Evolutionary conservation across 345 rosid species (phyloP), one percentile per base, ranked within the genome.

Genomic region (Laguncularia racemosa): DNA sequence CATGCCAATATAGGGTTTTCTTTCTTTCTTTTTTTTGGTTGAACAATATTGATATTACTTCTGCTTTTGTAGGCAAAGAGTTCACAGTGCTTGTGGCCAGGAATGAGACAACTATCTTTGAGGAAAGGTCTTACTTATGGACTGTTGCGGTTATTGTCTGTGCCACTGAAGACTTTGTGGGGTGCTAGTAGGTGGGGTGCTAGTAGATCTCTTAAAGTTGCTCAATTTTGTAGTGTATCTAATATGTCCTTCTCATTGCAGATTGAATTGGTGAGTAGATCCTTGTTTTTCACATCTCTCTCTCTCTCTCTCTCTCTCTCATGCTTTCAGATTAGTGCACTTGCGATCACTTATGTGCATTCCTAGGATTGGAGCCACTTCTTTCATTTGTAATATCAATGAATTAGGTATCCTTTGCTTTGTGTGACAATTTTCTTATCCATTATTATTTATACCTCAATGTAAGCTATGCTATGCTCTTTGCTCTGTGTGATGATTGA

Each of bases 181-280:
- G 86, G 89, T 59, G 99, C 99, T 8, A 78, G 96, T 67, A 78
- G 95, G 79, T 87, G 89, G 59, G 86, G 89, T 59, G 99, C 99
- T 8, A 78, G 96, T 67, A 78, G 95, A 53, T 79, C 97, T 10
- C 95, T 95, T 56, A 81, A 78, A 69, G 81, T 90, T 46, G 74
- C 95, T 20, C 87, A 90, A 56, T 95, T 95, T 72, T 95, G 99
- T 77, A 95, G 91, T 71, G 82, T 88, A 49, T 71, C 90, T 48
- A 90, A 64, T 58, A 59, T 79, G 78, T 76, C 91, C 50, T 87
- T 96, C 44, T 79, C 99, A 0, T 74, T 95, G 69, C 92, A 95
- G 75, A 95, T 95, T 33, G 97, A 95, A 73, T 70, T 95, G 87
- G 97, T 90, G 66, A 76, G 82, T 59, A 46, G 11, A 38, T 53